phyloP scores from a whole-genome alignment of 2,329 filamentous ascomycete genomes.

The Pezicula rhizophila region DNA sequence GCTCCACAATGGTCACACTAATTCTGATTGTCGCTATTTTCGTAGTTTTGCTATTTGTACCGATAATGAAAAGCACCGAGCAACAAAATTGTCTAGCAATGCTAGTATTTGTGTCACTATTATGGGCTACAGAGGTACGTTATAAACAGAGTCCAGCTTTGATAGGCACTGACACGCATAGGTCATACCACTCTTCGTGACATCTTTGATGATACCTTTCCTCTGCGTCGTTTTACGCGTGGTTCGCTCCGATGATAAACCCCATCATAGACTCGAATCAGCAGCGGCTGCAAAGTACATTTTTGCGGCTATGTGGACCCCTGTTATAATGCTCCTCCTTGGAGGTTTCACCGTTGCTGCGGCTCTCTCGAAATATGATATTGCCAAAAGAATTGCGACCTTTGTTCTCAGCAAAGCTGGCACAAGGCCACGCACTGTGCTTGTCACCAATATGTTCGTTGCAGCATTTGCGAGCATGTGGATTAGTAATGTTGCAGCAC shows the following conservation, averaged over 20 bases:
- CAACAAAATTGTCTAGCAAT: slow-evolving; percentile 95
- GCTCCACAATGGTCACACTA: slow-evolving; percentile 72
- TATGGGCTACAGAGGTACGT: slow-evolving; percentile 91
- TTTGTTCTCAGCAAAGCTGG: slow-evolving; percentile 95
- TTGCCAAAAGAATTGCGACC: slow-evolving; percentile 94
- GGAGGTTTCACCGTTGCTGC: slow-evolving; percentile 95
- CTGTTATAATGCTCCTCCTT: slow-evolving; percentile 95
- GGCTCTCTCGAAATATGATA: slow-evolving; percentile 92
- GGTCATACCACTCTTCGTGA: slow-evolving; percentile 96
- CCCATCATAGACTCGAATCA: slow-evolving; percentile 65
- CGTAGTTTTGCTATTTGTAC: slow-evolving; percentile 63
- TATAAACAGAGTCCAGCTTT: background rate
- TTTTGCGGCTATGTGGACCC: slow-evolving; percentile 97
- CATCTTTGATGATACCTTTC: slow-evolving; percentile 88
- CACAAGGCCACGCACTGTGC: slow-evolving; percentile 78
- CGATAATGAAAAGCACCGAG: slow-evolving; percentile 79
- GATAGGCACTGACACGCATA: slow-evolving; percentile 30
- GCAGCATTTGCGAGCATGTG: slow-evolving; percentile 98
- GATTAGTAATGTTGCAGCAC: slow-evolving; percentile 96
- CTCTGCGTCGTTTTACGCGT: slow-evolving; percentile 82
- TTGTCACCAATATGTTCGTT: slow-evolving; percentile 98
- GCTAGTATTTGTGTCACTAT: slow-evolving; percentile 83
- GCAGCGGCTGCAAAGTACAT: slow-evolving; percentile 78
- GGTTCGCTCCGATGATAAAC: slow-evolving; percentile 68
- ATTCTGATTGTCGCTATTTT: slow-evolving; percentile 69